phyloP scores from a whole-genome alignment of 2,329 filamentous ascomycete species.

The Monosporascus sp. region DNA sequence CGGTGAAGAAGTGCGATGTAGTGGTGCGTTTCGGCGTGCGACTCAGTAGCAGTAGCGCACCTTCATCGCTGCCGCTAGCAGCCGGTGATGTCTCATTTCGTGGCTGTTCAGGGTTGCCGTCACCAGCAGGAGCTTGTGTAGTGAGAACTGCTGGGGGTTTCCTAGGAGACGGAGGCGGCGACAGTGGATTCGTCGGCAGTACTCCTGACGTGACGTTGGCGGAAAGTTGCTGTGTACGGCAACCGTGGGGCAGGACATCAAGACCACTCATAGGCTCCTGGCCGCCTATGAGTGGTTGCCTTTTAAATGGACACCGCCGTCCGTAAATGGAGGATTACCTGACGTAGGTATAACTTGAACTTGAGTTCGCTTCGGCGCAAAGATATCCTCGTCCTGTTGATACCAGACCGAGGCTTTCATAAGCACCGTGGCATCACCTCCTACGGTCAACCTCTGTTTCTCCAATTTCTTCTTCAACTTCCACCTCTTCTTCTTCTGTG shows the following conservation, averaged over 20 bases:
- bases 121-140: not conserved
- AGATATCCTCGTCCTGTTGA: constrained; percentile 2
- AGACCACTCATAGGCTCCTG: constrained; percentile 17
- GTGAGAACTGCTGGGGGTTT: no score
- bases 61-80: not conserved
- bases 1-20: constrained; percentile 31
- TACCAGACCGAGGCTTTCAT: not conserved
- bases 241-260: constrained; percentile 2
- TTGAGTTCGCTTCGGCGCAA: not conserved
- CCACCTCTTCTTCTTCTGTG: not conserved
- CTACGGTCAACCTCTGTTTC: not conserved
- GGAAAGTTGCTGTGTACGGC: not conserved
- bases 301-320: constrained; percentile 12
- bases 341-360: not conserved
- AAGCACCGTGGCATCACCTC: not conserved
- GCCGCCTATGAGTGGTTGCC: constrained; percentile 12
- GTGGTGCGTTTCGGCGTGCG: constrained; percentile 19
- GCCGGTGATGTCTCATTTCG: not conserved
- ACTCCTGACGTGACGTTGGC: not conserved
- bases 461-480: not conserved
- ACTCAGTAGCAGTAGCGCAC: not conserved
- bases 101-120: not conserved
- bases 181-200: not conserved
- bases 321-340: not conserved
- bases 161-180: not conserved